These are phyloP conservation scores for Stephanodiscus minutulus DNA, from an alignment of 108 stramenopile genomes.

Conservation along the genomic window DNA sequence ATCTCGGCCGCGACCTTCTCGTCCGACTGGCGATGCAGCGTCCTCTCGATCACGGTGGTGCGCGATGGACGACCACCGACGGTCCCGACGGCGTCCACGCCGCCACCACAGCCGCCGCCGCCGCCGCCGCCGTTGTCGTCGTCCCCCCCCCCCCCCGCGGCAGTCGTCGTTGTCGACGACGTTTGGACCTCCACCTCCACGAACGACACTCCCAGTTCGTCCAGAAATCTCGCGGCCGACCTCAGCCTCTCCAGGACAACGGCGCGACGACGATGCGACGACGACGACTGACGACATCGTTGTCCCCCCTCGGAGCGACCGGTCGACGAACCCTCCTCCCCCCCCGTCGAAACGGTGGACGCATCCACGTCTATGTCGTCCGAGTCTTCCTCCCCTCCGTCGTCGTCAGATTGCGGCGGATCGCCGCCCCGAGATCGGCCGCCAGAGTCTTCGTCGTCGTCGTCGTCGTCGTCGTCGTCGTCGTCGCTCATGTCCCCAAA, in stretches of 20 bases:
- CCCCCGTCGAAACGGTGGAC: too few relatives aligned
- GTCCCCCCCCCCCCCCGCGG: neutral
- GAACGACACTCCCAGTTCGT: constrained; percentile 52
- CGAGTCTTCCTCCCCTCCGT: too few relatives aligned
- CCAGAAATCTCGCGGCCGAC: constrained; percentile 45
- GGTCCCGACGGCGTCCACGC: neutral
- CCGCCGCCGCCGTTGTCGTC: constrained; percentile 9
- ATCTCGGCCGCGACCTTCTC: constrained; percentile 53
- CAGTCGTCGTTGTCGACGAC: neutral
- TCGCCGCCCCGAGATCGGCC: too few relatives aligned
- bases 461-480: neutral
- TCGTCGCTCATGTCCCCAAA: constrained; percentile 39
- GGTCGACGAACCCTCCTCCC: neutral
- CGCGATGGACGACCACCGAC: too few relatives aligned
- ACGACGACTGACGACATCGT: neutral
- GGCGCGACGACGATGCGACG: constrained; percentile 4
- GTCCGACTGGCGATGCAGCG: constrained; percentile 47
- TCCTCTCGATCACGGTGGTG: constrained; percentile 19
- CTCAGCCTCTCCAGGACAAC: constrained; percentile 26
- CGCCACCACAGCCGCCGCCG: neutral
- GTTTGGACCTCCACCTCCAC: constrained; percentile 46
- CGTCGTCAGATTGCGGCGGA: too few relatives aligned
- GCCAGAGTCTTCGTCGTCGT: neutral
- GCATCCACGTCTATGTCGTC: too few relatives aligned
- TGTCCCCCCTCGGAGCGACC: neutral